These are phyloP conservation scores for Verticillium alfalfae DNA, from an alignment of 2,329 filamentous ascomycete species.

Conservation along the genomic window DNA sequence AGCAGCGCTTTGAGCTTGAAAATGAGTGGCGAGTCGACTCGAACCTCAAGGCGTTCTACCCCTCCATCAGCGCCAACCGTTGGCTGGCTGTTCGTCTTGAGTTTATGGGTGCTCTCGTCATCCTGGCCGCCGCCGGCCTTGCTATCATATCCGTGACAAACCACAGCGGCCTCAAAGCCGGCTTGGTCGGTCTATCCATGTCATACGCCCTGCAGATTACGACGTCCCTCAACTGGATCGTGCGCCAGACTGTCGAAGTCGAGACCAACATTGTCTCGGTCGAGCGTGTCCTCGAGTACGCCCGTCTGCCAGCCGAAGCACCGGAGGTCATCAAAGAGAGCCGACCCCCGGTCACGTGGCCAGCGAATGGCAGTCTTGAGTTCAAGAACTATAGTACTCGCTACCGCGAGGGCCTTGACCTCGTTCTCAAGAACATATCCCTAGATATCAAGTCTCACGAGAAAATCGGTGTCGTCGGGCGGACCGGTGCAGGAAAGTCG, in stretches of 20 bases:
- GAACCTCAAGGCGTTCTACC: conserved; percentile 91
- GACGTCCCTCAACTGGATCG: conserved; percentile 97
- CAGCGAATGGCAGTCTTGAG: conserved; percentile 77
- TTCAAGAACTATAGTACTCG: conserved; percentile 94
- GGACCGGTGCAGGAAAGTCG: conserved; percentile 93
- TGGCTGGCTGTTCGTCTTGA: conserved; percentile 95
- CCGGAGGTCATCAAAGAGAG: conserved; percentile 88
- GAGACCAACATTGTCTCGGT: conserved; percentile 99
- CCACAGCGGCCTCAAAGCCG: conserved; percentile 58
- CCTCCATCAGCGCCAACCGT: conserved; percentile 87
- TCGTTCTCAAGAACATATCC: conserved; percentile 89
- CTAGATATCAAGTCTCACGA: conserved; percentile 92
- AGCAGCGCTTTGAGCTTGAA: conserved; percentile 80
- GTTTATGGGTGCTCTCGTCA: conserved; percentile 92
- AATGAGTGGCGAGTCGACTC: conserved; percentile 98
- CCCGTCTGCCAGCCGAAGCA: conserved; percentile 83
- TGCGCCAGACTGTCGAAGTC: conserved; percentile 97
- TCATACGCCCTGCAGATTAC: conserved; percentile 97
- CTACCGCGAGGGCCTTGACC: conserved; percentile 82
- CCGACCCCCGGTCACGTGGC: conserved; percentile 86
- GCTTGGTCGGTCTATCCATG: conserved; percentile 88
- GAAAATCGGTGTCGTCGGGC: conserved; percentile 95
- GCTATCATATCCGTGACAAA: conserved; percentile 73
- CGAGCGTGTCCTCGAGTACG: conserved; percentile 95
- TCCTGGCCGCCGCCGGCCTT: conserved; percentile 78